Evolutionary conservation across 169 alveolate species (phyloP), one percentile per base, ranked within the genome.

Genomic region (Plasmodium gaboni): DNA sequence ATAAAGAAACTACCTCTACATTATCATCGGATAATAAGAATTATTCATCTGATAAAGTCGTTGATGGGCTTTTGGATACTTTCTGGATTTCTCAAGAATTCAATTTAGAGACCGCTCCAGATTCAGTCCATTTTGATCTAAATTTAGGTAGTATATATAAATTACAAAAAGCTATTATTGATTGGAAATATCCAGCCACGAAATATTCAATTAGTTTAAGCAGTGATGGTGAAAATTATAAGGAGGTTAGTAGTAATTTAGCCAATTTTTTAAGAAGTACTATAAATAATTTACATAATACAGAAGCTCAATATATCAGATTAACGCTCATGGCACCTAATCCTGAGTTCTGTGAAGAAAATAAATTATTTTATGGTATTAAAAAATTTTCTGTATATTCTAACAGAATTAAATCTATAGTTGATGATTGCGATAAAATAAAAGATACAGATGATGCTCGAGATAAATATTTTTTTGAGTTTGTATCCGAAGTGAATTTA

Each of bases 131-230:
- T n/a, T 92, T 96, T 65, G 94, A 92, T 19, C 76, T 96, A 15
- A 94, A 96, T 93, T 83, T 96, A 74, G 96, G 95, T n/a, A 95
- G 93, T 51, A 65, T 57, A 42, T 95, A 94, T 88, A 96, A 95
- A 87, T 87, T 96, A 26, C 88, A 88, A 53, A 92, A 87, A 1
- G 48, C 94, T 1, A 93, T 93, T 26, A 94, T 96, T 28, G 96
- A 94, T 28, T 96, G 98, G 98, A 96, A 93, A 68, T 93, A 76
- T 51, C 98, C 98, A 1, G 96, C 98, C 13, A 91, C 96, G 44
- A 89, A 95, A 28, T 96, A 94, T 74, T 65, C 96, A 17, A 88
- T 96, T 17, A 64, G 70, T 46, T 76, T 83, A 28, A 94, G 95
- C 70, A 71, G 22, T 2, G 96, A 94, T 72, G 98, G 97, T 38